phyloP scores from a whole-genome alignment of 805 yeast genomes.

The Aciculoconidium aculeatum region DNA sequence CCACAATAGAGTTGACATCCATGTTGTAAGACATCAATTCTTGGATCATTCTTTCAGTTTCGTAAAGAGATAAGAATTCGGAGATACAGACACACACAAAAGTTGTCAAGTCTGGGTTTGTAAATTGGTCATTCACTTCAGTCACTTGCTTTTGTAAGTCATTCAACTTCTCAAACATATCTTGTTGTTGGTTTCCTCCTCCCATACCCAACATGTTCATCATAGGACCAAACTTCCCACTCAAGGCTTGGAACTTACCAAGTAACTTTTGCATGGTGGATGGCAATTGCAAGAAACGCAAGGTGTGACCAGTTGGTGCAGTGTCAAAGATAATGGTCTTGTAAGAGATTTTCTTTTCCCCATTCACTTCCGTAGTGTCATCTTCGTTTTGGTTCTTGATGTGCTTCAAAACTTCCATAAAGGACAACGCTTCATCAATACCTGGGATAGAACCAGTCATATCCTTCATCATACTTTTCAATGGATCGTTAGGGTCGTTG shows the following conservation, averaged over 20 bases:
- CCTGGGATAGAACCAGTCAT: constrained; percentile 96
- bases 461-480: constrained; percentile 75
- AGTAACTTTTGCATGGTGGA: constrained; percentile 83
- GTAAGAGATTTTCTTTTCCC: constrained; percentile 34
- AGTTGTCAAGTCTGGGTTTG: constrained; percentile 93
- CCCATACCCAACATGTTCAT: constrained; percentile 72
- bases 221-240: constrained; percentile 88
- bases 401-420: constrained; percentile 96
- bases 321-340: constrained; percentile 95
- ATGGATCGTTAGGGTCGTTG: constrained; percentile 56
- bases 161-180: constrained; percentile 70
- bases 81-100: constrained; percentile 96
- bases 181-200: constrained; percentile 62
- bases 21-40: constrained; percentile 90
- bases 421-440: constrained; percentile 95
- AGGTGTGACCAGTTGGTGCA: constrained; percentile 99
- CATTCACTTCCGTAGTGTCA: constrained; percentile 15
- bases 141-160: constrained; percentile 76
- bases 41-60: constrained; percentile 96
- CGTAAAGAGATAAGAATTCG: constrained; percentile 92
- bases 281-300: constrained; percentile 92
- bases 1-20: constrained; percentile 95
- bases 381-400: constrained; percentile 65
- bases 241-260: constrained; percentile 79
- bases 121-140: constrained; percentile 91